Evolutionary conservation across 1,139 yeast species (phyloP), one percentile per base, ranked within the genome.

Genomic region (Saccharomycopsis hybrid): DNA sequence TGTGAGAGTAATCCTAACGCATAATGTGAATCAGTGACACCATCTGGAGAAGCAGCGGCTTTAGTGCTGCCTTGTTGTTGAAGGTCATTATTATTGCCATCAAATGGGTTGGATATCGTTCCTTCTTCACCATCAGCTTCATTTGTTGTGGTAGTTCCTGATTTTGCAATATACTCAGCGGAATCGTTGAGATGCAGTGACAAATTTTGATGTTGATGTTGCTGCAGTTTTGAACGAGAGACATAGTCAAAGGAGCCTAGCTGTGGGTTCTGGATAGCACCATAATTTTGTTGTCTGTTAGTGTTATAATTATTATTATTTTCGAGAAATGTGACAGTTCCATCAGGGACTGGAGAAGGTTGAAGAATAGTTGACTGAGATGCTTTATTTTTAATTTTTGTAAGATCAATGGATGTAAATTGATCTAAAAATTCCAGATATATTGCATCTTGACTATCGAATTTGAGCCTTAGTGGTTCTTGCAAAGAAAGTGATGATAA

Each of bases 371-470:
- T n/a, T n/a, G n/a, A n/a, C n/a, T n/a, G n/a, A 8, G 39, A 24
- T 11, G 35, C 11, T 5, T 13, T 36, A 5, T 36, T 36, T 36
- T 24, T 36, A 9, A 49, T 42, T 37, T 52, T 48, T 18, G 41
- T n/a, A 39, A 39, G 47, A 32, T 50, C 49, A 13, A 52, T 42
- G 8, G 43, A 24, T 4, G 55, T 52, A 32, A 52, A 52, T 35
- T 52, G 55, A 18, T 52, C 50, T 3, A 52, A 37, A 41, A 36
- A 52, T 11, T 43, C 41, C n/a, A 36, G 13, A 28, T 52, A 52
- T 7, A 50, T 37, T 1, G 41, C 31, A 27, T 40, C 32, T n/a
- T 37, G 30, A 13, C 37, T 33, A 9, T 39, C 25, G 11, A 49
- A 41, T 9, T 40, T 46, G n/a, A 43, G 29, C 5, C 8, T 31